phyloP scores from a whole-genome alignment of 2,329 filamentous ascomycete genomes.

The Talaromyces verruculosus region DNA sequence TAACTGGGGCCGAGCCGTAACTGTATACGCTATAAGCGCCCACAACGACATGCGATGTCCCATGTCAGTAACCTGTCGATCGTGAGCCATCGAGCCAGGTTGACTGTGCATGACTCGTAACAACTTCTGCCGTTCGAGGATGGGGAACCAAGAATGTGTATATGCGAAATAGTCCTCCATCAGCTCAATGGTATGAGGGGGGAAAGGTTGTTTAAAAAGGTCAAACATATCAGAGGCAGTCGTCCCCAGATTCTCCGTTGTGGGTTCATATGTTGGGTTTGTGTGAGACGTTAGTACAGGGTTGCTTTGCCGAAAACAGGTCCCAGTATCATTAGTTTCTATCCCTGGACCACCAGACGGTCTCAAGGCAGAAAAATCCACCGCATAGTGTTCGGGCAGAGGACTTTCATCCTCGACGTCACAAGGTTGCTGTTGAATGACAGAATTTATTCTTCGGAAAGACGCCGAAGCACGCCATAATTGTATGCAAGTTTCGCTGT shows the following conservation, averaged over 20 bases:
- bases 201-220: conserved; percentile 17
- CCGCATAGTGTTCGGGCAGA: background rate
- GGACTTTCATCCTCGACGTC: background rate
- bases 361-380: background rate
- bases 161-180: conserved; percentile 70
- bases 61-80: background rate
- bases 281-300: background rate
- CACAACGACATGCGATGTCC: conserved; percentile 12
- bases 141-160: conserved; percentile 70
- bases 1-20: background rate
- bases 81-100: conserved; percentile 27
- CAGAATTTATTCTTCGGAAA: background rate
- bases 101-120: conserved; percentile 49
- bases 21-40: conserved; percentile 9
- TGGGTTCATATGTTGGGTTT: background rate
- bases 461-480: background rate
- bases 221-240: background rate
- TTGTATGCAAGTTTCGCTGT: background rate
- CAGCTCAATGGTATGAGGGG: conserved; percentile 41
- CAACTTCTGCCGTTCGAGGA: conserved; percentile 63
- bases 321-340: background rate
- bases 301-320: background rate
- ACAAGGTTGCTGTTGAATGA: background rate
- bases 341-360: background rate
- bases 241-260: background rate